Conservation (phyloP, 495 filamentous ascomycete species). For the Penicillium pulvis region DNA sequence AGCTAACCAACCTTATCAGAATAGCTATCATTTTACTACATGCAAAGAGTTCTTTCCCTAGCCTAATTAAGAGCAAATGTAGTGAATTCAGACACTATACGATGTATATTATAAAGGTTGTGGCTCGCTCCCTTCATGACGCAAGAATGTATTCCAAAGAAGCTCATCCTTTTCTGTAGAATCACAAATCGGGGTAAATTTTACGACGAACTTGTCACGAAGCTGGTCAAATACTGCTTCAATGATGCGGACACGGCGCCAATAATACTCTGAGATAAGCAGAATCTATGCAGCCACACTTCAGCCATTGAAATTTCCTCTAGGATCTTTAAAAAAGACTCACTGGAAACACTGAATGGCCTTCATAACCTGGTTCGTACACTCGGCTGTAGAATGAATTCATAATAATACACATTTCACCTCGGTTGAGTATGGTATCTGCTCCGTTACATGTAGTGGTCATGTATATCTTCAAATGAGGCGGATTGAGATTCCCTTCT, state of each 20-base stretch:
- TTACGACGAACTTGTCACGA: neutral
- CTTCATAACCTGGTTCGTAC: neutral
- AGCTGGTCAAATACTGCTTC: neutral
- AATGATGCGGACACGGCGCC: neutral
- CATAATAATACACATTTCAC: neutral
- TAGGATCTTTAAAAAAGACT: neutral
- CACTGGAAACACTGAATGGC: neutral
- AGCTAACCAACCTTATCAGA: too few relatives aligned
- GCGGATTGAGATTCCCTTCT: neutral
- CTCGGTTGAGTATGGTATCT: neutral
- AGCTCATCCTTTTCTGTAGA: neutral
- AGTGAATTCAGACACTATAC: too few relatives aligned
- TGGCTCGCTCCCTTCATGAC: neutral
- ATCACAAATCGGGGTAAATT: neutral
- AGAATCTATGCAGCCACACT: neutral
- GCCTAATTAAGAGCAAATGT: too few relatives aligned
- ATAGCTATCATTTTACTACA: too few relatives aligned
- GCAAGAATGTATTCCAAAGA: neutral
- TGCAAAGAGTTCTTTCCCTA: too few relatives aligned
- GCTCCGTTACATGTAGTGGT: neutral
- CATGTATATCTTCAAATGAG: constrained; percentile 1
- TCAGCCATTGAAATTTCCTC: neutral
- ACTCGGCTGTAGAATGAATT: neutral
- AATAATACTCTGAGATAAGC: neutral
- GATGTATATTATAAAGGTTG: too few relatives aligned